Evolutionary conservation across 208 protist species (phyloP), one percentile per base, ranked within the genome.

Genomic region (Borovskyia barvae): DNA sequence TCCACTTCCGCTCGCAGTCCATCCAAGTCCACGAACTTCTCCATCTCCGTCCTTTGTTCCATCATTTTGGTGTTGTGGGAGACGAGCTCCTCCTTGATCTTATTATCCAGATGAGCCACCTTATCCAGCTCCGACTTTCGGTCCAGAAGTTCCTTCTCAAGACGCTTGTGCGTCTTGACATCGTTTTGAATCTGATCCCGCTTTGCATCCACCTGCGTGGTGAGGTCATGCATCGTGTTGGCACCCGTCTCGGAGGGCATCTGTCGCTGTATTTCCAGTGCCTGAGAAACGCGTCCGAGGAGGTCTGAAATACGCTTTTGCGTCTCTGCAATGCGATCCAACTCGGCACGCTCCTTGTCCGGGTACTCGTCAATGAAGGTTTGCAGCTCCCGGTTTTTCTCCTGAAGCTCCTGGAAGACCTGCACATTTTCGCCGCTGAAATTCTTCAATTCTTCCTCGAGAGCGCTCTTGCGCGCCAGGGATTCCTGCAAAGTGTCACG

Each of bases 71-170:
- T 71, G n/a, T 55, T 65, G 46, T 93, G 80, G 20, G 80, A 74
- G 56, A 91, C 77, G 5, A 95, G 65, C 72, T 97, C 88, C 36
- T 79, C 78, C 47, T 87, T 90, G 54, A 97, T 95, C 65, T 97
- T 97, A 22, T 64, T 77, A 61, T 94, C 92, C 0, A 97, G 76
- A 54, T 82, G 80, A 7, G 76, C 76, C 20, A 97, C 83, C 66
- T 95, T 97, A 39, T 95, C 83, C 29, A 97, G 77, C 65, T 97
- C 89, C 43, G 68, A 46, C 63, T 93, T 95, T 24, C 89, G 80
- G 35, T 92, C 81, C n/a, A 94, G 68, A 19, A 97, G 66, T 55
- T 97, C 89, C 71, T 92, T 92, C 62, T 94, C 74, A 15, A 97
- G 66, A 3, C 89, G 77, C 66, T 95, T 69, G 46, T 94, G 85